These are phyloP conservation scores for Samsoniella hepiali DNA, from an alignment of 2,329 filamentous ascomycete genomes.

Conservation along the genomic window DNA sequence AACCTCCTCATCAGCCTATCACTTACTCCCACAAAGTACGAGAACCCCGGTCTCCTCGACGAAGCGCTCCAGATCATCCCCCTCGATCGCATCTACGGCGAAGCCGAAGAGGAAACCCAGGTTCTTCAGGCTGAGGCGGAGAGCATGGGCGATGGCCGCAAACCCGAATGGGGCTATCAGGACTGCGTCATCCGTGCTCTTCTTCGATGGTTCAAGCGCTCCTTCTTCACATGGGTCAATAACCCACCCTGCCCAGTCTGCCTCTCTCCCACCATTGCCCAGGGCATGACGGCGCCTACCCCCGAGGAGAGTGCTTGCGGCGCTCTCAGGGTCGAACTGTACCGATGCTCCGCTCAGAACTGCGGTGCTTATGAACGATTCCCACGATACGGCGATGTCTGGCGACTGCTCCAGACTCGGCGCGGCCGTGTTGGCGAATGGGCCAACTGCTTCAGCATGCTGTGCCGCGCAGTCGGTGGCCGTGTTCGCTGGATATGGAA, in stretches of 20 bases:
- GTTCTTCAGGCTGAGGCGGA: slow-evolving; percentile 83
- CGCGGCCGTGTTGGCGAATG: slow-evolving; percentile 89
- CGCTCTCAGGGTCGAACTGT: slow-evolving; percentile 83
- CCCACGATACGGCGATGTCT: slow-evolving; percentile 91
- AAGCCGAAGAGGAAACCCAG: slow-evolving; percentile 91
- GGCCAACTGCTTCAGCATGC: slow-evolving; percentile 98
- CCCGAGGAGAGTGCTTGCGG: slow-evolving; percentile 88
- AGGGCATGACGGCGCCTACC: slow-evolving; percentile 79
- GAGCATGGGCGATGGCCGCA: slow-evolving; percentile 75
- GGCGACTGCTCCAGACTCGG: slow-evolving; percentile 82
- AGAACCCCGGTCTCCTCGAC: slow-evolving; percentile 91
- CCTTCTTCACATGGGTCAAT: slow-evolving; percentile 96
- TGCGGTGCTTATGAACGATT: slow-evolving; percentile 85
- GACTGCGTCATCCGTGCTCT: slow-evolving; percentile 91
- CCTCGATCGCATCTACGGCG: slow-evolving; percentile 84
- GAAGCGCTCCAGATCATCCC: slow-evolving; percentile 86
- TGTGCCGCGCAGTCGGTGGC: slow-evolving; percentile 87
- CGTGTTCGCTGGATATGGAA: slow-evolving; percentile 98
- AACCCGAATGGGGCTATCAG: slow-evolving; percentile 93
- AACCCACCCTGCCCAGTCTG: slow-evolving; percentile 85
- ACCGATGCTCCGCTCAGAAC: slow-evolving; percentile 72
- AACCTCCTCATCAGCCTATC: slow-evolving; percentile 84
- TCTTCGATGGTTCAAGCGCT: slow-evolving; percentile 87
- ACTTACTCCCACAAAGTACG: slow-evolving; percentile 86
- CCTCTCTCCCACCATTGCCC: slow-evolving; percentile 74